phyloP scores from a whole-genome alignment of 768 basidiomycete genomes.

The Rhizopogon salebrosus region DNA sequence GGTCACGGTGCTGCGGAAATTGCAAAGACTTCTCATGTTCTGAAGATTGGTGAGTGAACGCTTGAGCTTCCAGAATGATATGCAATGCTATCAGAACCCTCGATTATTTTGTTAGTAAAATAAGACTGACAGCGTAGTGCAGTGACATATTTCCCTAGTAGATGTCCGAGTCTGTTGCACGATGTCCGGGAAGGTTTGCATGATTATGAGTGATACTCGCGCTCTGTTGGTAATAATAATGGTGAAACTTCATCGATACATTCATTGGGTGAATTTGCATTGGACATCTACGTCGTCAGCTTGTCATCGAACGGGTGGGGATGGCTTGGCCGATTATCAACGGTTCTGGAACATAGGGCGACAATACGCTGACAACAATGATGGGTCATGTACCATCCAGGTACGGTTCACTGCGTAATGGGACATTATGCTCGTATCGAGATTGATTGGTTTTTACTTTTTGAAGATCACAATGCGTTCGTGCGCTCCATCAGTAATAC shows the following conservation, averaged over 20 bases:
- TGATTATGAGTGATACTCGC: conserved; percentile 8
- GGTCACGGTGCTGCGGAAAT: too few relatives aligned
- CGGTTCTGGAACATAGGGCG: conserved; percentile 43
- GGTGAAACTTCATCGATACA: conserved; percentile 86
- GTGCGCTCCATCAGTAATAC: conserved; percentile 80
- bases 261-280: conserved; percentile 75
- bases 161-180: conserved; percentile 77
- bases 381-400: conserved; percentile 87
- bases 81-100: conserved; percentile 16
- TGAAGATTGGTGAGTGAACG: conserved; percentile 83
- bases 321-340: not conserved
- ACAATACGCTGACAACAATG: conserved; percentile 79
- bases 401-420: conserved; percentile 31
- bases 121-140: conserved; percentile 13
- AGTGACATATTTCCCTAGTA: conserved; percentile 87
- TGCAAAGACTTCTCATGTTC: conserved; percentile 82
- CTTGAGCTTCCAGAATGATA: conserved; percentile 16
- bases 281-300: conserved; percentile 90
- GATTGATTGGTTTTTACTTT: conserved; percentile 88
- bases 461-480: conserved; percentile 92
- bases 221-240: conserved; percentile 33
- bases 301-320: conserved; percentile 81
- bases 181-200: conserved; percentile 80
- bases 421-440: conserved; percentile 21
- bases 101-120: conserved; percentile 13